Percentiles rank a stretch among this genome's conserved stretches.
Conservation (phyloP, 2,329 filamentous ascomycete genomes). For the Alternaria gansuensis region DNA sequence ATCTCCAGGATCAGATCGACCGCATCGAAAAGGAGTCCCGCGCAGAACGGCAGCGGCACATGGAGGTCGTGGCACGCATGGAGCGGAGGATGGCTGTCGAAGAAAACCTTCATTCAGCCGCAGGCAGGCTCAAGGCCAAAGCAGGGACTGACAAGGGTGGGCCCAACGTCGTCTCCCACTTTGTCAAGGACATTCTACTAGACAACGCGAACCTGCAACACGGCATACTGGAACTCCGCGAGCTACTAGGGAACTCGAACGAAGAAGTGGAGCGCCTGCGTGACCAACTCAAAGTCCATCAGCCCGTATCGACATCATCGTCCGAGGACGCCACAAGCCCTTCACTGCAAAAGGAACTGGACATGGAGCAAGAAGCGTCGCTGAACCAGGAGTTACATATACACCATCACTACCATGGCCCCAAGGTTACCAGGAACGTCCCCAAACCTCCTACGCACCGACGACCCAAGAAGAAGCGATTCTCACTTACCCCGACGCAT, state of each 20-base stretch:
- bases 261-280: constrained; percentile 89
- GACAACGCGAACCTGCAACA: constrained; percentile 95
- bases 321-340: constrained; percentile 43
- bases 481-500: constrained; percentile 66
- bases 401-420: constrained; percentile 87
- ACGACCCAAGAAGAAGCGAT: constrained; percentile 75
- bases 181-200: constrained; percentile 92
- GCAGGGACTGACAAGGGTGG: constrained; percentile 67
- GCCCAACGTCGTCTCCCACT: constrained; percentile 85
- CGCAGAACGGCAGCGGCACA: constrained; percentile 81
- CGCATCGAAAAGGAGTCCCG: constrained; percentile 83
- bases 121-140: constrained; percentile 78
- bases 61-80: constrained; percentile 82
- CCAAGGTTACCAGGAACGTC: constrained; percentile 53
- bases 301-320: constrained; percentile 63
- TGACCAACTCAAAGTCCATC: constrained; percentile 81
- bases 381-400: constrained; percentile 75
- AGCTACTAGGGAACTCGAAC: constrained; percentile 90
- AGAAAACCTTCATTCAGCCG: constrained; percentile 79
- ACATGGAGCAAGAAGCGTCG: constrained; percentile 44
- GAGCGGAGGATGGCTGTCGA: constrained; percentile 85
- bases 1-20: constrained; percentile 87
- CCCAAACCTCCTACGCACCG: constrained; percentile 61
- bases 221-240: constrained; percentile 87
- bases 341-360: constrained; percentile 77